Evolutionary conservation across 2,329 filamentous ascomycete species (phyloP), one percentile per base, ranked within the genome.

Genomic region (Diaporthe citri): DNA sequence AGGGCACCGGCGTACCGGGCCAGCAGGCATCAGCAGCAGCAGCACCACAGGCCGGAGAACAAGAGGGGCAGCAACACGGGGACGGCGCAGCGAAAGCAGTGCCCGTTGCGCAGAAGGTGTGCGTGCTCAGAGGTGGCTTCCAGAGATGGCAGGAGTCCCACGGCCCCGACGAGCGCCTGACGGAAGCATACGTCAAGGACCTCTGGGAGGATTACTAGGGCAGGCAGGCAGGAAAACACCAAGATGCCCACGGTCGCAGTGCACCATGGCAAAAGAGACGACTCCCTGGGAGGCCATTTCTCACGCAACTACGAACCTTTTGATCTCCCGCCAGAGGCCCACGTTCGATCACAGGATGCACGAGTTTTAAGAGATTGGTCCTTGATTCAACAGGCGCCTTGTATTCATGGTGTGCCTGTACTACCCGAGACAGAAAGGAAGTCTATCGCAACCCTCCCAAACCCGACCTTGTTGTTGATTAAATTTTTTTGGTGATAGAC

Each of bases 141-240:
- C 90, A 91, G 20, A 91, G 93, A 74, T 99, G 97, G 97, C 95
- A 98, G 88, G 92, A 97, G 85, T 87, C 89, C 78, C 94, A 93
- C 84, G 96, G 95, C 0, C 87, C 90, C 71, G 95, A 98, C 85
- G 87, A 92, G 81, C 86, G 91, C 77, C 85, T 99, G 82, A 98
- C 97, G 0, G 95, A 97, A 83, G 94, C 88, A 1, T 98, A 95
- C 83, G 88, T 90, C 73, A 95, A 94, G 85, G 95, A 98, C 84
- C 85, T 98, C 66, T 98, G 96, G 96, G 88, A 90, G 78, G 88
- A 91, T 75, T 88, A 87, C 52, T 89, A 87, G 66, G 43, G n/a
- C 22, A 17, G 31, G 10, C 48, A 55, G 28, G 20, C 9, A 41
- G 36, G 43, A 48, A 25, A 17, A 31, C 25, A 46, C 7, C 15